Conservation (phyloP, 352 stramenopile genomes). For the Globisporangium canariense region DNA sequence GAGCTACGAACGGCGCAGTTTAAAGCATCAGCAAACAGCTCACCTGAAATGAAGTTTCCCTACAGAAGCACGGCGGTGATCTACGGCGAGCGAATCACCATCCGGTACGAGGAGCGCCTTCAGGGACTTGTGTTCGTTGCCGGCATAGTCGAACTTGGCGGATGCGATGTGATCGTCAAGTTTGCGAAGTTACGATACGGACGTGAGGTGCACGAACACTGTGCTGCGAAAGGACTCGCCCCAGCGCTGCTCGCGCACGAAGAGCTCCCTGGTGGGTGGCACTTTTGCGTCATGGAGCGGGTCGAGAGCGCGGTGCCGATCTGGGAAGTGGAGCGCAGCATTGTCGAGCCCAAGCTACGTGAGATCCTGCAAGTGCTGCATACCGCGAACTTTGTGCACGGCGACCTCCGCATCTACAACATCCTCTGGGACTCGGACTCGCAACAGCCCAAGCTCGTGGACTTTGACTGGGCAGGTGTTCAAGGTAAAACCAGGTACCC, state of each 20-base stretch:
- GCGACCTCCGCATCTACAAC: slow-evolving; percentile 9
- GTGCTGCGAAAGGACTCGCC: neutral
- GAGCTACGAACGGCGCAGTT: neutral
- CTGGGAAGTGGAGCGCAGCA: neutral
- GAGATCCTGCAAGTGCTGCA: neutral
- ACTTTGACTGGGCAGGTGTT: slow-evolving; percentile 1
- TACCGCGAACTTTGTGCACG: slow-evolving; percentile 6
- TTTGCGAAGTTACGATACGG: slow-evolving; percentile 3
- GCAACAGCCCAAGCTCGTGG: slow-evolving; percentile 2
- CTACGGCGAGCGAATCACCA: neutral
- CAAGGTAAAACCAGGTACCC: neutral
- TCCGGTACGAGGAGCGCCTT: neutral
- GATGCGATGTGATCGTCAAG: neutral
- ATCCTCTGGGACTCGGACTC: slow-evolving; percentile 1
- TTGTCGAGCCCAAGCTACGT: neutral
- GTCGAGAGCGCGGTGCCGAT: neutral
- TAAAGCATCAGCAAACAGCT: neutral
- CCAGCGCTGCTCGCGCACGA: slow-evolving; percentile 2
- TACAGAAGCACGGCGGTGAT: neutral
- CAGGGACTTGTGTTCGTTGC: slow-evolving; percentile 1
- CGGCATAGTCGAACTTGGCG: neutral
- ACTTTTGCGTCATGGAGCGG: slow-evolving; percentile 5
- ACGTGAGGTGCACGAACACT: slow-evolving; percentile 3
- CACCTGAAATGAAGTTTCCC: neutral
- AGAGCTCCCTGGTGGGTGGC: neutral